Base-by-base conservation (phyloP, 805 yeast species). In the Kockiozyma suomiensis region DNA sequence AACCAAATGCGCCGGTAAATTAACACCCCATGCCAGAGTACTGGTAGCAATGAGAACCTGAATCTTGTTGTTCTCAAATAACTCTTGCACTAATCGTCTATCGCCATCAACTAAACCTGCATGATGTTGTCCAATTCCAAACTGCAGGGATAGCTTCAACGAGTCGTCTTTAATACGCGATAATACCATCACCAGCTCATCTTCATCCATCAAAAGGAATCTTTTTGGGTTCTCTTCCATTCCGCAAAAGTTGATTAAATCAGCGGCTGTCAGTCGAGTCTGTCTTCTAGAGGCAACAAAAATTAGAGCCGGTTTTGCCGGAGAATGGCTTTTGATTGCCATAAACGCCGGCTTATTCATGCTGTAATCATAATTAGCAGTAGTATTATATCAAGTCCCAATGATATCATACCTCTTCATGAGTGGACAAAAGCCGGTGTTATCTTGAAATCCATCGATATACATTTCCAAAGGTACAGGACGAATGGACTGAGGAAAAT, bases 251-350 rank as follows among this genome's bases (percentile, higher is more conserved):
- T 87, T 89, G 54, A 88, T 88, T 52, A 88, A 76, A 67, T 89
- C 96, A 49, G 86, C 76, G 0, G 96, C 90, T 0, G 96, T 88
- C 53, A 88, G 79, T 60, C 96, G 76, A 0, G 96, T 88, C 73
- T 88, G 96, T 60, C 96, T 78, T 70, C 96, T 80, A 2, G 94
- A 87, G 0, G 94, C 90, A 38, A 88, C 96, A 69, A 88, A 88
- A n/a, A 88, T 85, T 66, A 88, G 78, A 10, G 87, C 93, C 0
- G 97, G 96, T 70, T 91, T 85, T 19, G 76, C 77, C 1, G 97
- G 96, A 0, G 97, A 88, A 71, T 92, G 97, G 64, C 89, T 90
- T 70, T 90, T 89, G 64, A 91, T 91, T 0, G 97, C 96, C 86
- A 87, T 83, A 69, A 88, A 91, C 0, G 96, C 93, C 0, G 97